These are phyloP conservation scores for Phytopythium ostracodes DNA, from an alignment of 352 stramenopile species.

Conservation along the genomic window DNA sequence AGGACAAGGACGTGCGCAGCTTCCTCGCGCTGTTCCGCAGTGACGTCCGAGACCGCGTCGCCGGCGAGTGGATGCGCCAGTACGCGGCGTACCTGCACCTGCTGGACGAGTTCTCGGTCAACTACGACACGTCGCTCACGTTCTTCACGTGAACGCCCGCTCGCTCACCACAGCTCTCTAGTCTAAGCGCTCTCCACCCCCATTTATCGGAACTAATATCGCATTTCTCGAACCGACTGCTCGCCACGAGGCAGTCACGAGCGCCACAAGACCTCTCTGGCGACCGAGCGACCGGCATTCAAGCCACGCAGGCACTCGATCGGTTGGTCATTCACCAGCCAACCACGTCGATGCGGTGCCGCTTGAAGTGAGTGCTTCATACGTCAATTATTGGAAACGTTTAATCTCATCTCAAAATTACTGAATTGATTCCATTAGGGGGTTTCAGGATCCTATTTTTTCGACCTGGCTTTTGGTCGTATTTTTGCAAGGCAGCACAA, in stretches of 20 bases:
- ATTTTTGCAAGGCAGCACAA: too few species aligned
- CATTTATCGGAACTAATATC: neutral
- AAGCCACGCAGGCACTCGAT: too few species aligned
- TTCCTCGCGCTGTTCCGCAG: slow-evolving; percentile 52
- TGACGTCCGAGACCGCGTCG: slow-evolving; percentile 49
- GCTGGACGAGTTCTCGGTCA: slow-evolving; percentile 63
- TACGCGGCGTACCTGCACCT: slow-evolving; percentile 62
- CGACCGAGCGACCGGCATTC: too few species aligned
- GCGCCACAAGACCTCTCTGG: neutral
- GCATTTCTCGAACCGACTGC: neutral
- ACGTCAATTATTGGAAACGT: too few species aligned
- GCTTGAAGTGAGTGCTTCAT: too few species aligned
- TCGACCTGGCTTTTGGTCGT: too few species aligned
- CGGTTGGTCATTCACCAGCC: too few species aligned
- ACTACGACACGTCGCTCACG: slow-evolving; percentile 50
- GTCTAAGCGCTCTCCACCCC: neutral
- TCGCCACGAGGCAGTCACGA: neutral
- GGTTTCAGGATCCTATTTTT: too few species aligned
- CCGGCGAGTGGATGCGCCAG: slow-evolving; percentile 65
- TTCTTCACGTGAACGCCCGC: slow-evolving; percentile 49
- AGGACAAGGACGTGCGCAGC: slow-evolving; percentile 35
- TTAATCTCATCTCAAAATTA: too few species aligned
- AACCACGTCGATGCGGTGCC: too few species aligned
- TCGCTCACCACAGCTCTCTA: neutral
- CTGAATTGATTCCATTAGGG: too few species aligned